Conservation (phyloP, 805 yeast genomes). For the Teunomyces tritomae region DNA sequence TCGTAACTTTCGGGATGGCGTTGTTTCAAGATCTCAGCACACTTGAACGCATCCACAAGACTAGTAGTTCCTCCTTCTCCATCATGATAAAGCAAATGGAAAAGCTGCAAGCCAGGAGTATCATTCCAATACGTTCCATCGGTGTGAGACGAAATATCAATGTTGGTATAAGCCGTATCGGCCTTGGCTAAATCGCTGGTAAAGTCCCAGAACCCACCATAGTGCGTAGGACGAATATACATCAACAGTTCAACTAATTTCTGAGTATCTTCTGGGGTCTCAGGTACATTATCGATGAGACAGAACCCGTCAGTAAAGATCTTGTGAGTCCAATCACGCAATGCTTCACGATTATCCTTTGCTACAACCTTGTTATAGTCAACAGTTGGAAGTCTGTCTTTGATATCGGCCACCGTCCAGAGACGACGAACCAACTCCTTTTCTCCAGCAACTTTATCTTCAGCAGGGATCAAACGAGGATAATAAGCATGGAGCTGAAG, state of each 20-base stretch:
- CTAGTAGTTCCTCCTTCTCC: conserved; percentile 69
- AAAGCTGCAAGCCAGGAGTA: conserved; percentile 68
- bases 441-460: conserved; percentile 26
- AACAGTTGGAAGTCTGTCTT: conserved; percentile 44
- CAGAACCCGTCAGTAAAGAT: conserved; percentile 60
- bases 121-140: conserved; percentile 77
- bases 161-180: conserved; percentile 71
- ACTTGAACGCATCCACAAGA: conserved; percentile 62
- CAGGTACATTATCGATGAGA: conserved; percentile 59
- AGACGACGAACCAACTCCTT: conserved; percentile 28
- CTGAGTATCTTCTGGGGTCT: conserved; percentile 57
- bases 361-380: conserved; percentile 47
- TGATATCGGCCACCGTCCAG: conserved; percentile 47
- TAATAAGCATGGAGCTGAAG: conserved; percentile 50
- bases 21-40: conserved; percentile 49
- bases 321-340: conserved; percentile 54
- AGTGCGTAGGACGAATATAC: conserved; percentile 65
- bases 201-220: conserved; percentile 81
- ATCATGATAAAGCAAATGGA: conserved; percentile 63
- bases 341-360: conserved; percentile 35
- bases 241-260: conserved; percentile 54
- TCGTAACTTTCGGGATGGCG: conserved; percentile 51
- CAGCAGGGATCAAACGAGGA: conserved; percentile 42
- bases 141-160: conserved; percentile 63
- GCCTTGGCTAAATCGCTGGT: conserved; percentile 64